Conservation (phyloP, 78 protist genomes). For the slime mould (Dictyostelium discoideum) region DNA sequence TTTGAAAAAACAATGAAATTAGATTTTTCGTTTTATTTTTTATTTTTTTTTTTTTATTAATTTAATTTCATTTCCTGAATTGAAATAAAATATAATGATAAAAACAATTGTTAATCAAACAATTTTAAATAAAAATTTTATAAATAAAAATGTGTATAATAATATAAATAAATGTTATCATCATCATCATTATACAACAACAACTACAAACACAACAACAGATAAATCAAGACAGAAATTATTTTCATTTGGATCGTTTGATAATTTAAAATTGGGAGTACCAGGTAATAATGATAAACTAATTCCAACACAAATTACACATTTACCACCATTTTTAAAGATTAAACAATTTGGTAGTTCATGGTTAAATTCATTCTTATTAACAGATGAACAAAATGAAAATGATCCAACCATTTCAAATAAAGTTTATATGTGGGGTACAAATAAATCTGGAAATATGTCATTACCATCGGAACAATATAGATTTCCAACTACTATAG, state of each 20-base stretch:
- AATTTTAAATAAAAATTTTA: not conserved
- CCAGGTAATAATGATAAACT: constrained; percentile 10
- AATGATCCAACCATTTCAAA: not conserved
- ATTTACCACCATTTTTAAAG: constrained; percentile 37
- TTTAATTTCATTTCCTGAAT: not conserved
- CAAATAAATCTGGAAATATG: constrained; percentile 42
- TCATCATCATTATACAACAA: not conserved
- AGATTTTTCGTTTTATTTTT: too few species aligned
- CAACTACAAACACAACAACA: not conserved
- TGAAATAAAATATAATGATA: not conserved
- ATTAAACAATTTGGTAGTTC: constrained; percentile 16
- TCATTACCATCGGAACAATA: constrained; percentile 36
- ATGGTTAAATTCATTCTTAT: constrained; percentile 20
- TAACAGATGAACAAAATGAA: constrained; percentile 19
- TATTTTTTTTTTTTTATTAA: not conserved
- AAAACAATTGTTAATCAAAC: not conserved
- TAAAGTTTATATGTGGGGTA: constrained; percentile 67
- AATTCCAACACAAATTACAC: constrained; percentile 14
- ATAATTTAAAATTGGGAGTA: constrained; percentile 26
- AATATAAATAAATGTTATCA: too few species aligned
- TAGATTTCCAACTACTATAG: constrained; percentile 21
- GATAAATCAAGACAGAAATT: not conserved
- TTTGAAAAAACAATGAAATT: not conserved
- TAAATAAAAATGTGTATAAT: not conserved
- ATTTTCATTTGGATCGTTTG: constrained; percentile 49